Evolutionary conservation across 176 grass and related monocot genomes (phyloP).

Genomic region (Oryza australiensis): DNA sequence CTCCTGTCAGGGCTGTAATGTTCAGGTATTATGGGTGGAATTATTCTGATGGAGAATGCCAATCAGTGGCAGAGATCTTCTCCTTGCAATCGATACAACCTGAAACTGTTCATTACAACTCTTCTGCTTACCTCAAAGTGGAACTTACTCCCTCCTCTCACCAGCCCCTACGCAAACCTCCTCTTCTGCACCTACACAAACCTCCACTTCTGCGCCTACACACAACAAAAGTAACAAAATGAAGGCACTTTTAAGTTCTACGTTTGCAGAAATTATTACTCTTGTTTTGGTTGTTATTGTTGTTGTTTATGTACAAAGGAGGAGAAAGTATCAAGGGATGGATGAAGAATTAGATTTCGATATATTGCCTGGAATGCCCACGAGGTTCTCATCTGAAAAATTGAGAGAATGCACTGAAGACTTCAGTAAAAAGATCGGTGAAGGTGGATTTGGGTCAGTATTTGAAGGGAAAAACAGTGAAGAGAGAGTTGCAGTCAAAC

Average conservation of each 20-base stretch:
- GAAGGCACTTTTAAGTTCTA: not conserved
- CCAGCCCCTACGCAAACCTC: too few species aligned
- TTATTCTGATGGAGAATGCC: conserved; percentile 17
- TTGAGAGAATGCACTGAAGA: conserved; percentile 30
- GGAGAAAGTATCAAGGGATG: not conserved
- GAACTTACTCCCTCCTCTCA: conserved; percentile 17
- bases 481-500: conserved; percentile 39
- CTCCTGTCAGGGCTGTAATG: conserved; percentile 34
- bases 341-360: conserved; percentile 27
- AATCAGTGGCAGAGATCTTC: conserved; percentile 33
- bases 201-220: not conserved
- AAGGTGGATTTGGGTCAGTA: conserved; percentile 41
- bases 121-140: conserved; percentile 48
- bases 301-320: conserved; percentile 8
- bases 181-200: too few species aligned
- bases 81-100: conserved; percentile 41
- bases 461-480: conserved; percentile 38
- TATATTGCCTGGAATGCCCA: conserved; percentile 26
- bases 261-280: conserved; percentile 17
- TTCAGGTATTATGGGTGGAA: conserved; percentile 14
- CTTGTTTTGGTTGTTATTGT: not conserved
- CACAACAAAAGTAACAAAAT: not conserved
- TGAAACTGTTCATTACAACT: conserved; percentile 37
- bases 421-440: conserved; percentile 42
- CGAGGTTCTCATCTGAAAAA: conserved; percentile 17